Percentiles rank a stretch among this genome's conserved stretches.
Conservation (phyloP, 805 yeast species). For the Ogataea zsoltii region DNA sequence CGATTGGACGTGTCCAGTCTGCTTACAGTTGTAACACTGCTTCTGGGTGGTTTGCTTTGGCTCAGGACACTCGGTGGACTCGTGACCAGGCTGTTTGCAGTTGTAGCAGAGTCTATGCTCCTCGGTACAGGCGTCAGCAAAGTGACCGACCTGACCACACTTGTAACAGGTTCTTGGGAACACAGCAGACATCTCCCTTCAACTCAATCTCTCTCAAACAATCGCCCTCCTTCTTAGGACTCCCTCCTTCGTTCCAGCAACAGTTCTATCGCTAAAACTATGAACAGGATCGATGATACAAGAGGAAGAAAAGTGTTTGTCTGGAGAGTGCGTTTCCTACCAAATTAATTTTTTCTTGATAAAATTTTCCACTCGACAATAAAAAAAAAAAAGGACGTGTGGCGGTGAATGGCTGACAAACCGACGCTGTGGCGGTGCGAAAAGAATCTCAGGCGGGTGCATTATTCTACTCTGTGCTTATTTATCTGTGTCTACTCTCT, state of each 20-base stretch:
- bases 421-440: conserved; percentile 1
- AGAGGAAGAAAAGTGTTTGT: not conserved
- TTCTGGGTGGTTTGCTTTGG: conserved; percentile 84
- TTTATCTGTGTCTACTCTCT: not conserved
- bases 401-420: not conserved
- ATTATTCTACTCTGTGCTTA: not conserved
- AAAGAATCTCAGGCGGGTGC: not conserved
- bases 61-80: conserved; percentile 83
- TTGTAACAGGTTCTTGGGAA: conserved; percentile 78
- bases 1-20: conserved; percentile 82
- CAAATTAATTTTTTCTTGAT: conserved; percentile 4
- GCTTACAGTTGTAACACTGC: conserved; percentile 93
- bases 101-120: conserved; percentile 88
- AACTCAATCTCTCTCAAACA: conserved; percentile 5
- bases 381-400: not conserved
- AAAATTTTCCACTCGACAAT: conserved; percentile 4
- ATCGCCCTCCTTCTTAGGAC: conserved; percentile 5
- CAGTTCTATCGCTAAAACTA: conserved; percentile 6
- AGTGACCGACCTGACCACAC: conserved; percentile 90
- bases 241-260: conserved; percentile 9
- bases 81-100: conserved; percentile 89
- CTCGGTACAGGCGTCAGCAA: conserved; percentile 85
- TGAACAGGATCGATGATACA: conserved; percentile 1
- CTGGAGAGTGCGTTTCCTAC: not conserved
- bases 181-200: conserved; percentile 28